These are phyloP conservation scores for Lonicera japonica DNA, from an alignment of 129 eudicot species.

Conservation along the genomic window DNA sequence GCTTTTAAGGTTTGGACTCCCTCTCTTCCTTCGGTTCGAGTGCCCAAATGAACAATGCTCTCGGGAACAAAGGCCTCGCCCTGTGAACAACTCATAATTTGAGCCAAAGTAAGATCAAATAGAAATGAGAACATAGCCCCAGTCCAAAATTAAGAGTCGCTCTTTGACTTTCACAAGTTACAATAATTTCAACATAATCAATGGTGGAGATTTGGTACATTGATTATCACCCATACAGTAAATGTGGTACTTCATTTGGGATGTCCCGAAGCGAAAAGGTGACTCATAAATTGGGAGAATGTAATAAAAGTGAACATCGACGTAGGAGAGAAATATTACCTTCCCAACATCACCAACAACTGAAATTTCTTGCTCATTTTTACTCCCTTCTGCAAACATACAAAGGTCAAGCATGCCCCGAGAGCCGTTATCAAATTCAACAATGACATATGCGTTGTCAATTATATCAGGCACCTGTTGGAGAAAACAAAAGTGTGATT, in stretches of 20 bases:
- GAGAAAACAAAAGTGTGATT: conserved; percentile 3
- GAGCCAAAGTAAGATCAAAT: background rate
- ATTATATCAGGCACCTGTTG: conserved; percentile 92
- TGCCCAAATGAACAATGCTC: conserved; percentile 70
- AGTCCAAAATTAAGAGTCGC: background rate
- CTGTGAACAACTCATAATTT: conserved; percentile 21
- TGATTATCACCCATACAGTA: too few relatives aligned
- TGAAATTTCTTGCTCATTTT: conserved; percentile 96
- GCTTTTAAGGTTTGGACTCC: conserved; percentile 68
- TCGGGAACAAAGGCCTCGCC: conserved; percentile 97
- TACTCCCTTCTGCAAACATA: conserved; percentile 99
- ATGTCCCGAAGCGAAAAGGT: background rate
- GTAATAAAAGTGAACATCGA: too few relatives aligned
- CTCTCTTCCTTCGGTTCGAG: conserved; percentile 65
- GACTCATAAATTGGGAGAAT: background rate
- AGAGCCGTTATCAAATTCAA: conserved; percentile 87
- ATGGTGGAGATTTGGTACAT: too few relatives aligned
- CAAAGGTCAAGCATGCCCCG: conserved; percentile 97
- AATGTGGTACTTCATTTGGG: too few relatives aligned
- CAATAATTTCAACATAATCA: too few relatives aligned
- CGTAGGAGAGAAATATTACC: conserved; percentile 33
- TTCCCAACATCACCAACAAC: conserved; percentile 84
- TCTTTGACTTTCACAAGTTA: too few relatives aligned
- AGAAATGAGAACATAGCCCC: background rate
- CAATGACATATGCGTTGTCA: conserved; percentile 95